Percentiles rank a stretch among this genome's conserved stretches.
phyloP scores from a whole-genome alignment of 345 rosid genomes.

The Erucastrum elatum region DNA sequence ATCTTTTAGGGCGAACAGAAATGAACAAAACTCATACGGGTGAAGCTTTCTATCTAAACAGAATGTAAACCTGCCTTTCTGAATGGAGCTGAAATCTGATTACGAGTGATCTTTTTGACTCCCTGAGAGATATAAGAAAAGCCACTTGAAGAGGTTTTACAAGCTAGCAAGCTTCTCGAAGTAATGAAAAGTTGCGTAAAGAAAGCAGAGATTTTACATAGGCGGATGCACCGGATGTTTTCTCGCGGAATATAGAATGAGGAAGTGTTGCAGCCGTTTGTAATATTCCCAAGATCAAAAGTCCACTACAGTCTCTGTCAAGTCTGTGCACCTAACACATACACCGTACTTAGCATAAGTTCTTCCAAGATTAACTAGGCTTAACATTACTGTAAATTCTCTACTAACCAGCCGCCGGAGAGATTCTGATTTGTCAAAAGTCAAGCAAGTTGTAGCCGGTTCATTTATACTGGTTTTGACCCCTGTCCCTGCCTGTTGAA shows the following conservation, averaged over 20 bases:
- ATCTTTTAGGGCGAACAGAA: background rate
- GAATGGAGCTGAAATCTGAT: slow-evolving; percentile 78
- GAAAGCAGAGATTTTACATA: slow-evolving; percentile 42
- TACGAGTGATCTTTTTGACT: slow-evolving; percentile 44
- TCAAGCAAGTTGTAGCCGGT: slow-evolving; percentile 67
- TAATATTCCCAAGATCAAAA: slow-evolving; percentile 68
- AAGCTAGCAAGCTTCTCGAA: slow-evolving; percentile 18
- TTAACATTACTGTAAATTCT: background rate
- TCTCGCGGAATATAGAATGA: slow-evolving; percentile 85
- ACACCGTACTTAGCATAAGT: slow-evolving; percentile 17
- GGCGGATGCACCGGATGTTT: slow-evolving; percentile 70
- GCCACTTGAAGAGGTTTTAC: background rate
- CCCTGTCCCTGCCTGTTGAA: slow-evolving; percentile 78
- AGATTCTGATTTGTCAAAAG: slow-evolving; percentile 57
- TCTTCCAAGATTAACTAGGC: background rate
- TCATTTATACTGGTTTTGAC: slow-evolving; percentile 81
- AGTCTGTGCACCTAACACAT: slow-evolving; percentile 83
- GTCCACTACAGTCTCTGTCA: slow-evolving; percentile 90
- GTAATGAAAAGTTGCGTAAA: background rate
- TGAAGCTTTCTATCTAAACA: background rate
- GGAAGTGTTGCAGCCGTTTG: slow-evolving; percentile 66
- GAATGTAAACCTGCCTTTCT: slow-evolving; percentile 59
- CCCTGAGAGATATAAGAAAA: slow-evolving; percentile 43
- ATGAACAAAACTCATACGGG: background rate
- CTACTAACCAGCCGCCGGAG: slow-evolving; percentile 77